Conservation (phyloP, 495 filamentous ascomycete species). For the Sordaria brevicollis region DNA sequence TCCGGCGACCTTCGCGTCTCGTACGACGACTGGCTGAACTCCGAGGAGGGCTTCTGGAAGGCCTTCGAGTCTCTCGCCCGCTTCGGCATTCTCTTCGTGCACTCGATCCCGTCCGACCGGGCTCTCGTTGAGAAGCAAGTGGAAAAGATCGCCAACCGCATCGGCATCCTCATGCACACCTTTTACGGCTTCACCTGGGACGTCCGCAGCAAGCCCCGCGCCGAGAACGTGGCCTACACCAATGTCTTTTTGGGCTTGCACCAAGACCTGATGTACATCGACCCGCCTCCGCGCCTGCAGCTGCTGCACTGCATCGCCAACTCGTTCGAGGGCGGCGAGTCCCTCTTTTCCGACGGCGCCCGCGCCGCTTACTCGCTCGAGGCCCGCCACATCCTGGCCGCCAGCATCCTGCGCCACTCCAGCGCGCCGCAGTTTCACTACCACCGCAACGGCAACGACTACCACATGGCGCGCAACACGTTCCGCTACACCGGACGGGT, state of each 20-base stretch:
- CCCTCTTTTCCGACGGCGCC: constrained; percentile 67
- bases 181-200: constrained; percentile 91
- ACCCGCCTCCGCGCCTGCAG: constrained; percentile 67
- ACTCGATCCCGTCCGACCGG: constrained; percentile 48
- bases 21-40: constrained; percentile 63
- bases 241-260: constrained; percentile 68
- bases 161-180: constrained; percentile 66
- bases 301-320: constrained; percentile 79
- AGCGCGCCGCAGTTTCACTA: constrained; percentile 57
- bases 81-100: constrained; percentile 65
- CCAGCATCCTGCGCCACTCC: constrained; percentile 29
- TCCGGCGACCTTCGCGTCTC: constrained; percentile 32
- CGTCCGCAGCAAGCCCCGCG: constrained; percentile 61
- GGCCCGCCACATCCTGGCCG: constrained; percentile 1
- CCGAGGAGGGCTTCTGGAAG: constrained; percentile 31
- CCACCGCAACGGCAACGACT: constrained; percentile 51
- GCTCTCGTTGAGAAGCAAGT: constrained; percentile 43
- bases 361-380: constrained; percentile 43
- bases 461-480: constrained; percentile 43
- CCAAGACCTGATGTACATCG: constrained; percentile 88
- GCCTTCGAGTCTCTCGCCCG: constrained; percentile 44
- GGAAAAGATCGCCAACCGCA: constrained; percentile 52
- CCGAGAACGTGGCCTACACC: constrained; percentile 90
- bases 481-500: constrained; percentile 21
- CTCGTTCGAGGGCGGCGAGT: constrained; percentile 64